These are phyloP conservation scores for Coelastrella sp. DNA, from an alignment of 139 green algal genomes.

Conservation along the genomic window DNA sequence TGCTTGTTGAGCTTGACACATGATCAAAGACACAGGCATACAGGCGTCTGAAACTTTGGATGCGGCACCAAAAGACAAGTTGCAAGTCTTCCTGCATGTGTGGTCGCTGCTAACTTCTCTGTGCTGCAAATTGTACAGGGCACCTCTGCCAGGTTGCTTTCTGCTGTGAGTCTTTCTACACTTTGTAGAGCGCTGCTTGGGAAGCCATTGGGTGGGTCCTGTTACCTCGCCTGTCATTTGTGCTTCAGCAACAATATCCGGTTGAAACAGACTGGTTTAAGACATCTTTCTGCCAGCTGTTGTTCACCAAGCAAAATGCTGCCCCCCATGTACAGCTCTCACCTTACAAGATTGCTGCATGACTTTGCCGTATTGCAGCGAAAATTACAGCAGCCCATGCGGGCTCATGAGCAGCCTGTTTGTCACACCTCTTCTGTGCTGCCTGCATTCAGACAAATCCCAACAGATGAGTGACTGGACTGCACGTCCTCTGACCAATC, in stretches of 20 bases:
- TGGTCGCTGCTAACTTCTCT: background rate
- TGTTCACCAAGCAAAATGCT: too few relatives aligned
- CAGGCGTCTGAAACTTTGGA: background rate
- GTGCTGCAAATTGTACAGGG: conserved; percentile 3
- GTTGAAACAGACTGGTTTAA: background rate
- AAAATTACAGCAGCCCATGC: too few relatives aligned
- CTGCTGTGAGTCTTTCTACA: conserved; percentile 57
- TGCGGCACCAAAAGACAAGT: too few relatives aligned
- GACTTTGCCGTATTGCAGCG: background rate
- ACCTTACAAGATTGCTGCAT: too few relatives aligned
- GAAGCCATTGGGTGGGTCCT: conserved; percentile 66
- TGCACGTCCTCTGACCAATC: conserved; percentile 64
- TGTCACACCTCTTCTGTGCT: too few relatives aligned
- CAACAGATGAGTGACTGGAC: conserved; percentile 78
- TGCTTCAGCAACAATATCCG: background rate
- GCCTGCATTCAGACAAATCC: conserved; percentile 56
- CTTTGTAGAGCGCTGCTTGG: conserved; percentile 68
- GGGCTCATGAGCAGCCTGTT: too few relatives aligned
- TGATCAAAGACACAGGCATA: background rate
- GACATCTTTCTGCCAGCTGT: background rate
- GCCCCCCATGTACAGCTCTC: too few relatives aligned
- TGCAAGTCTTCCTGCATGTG: too few relatives aligned
- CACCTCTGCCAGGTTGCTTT: conserved; percentile 30
- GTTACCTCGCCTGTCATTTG: background rate
- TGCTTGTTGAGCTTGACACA: background rate